These are phyloP conservation scores for Leccinum subrobustum DNA, from an alignment of 1,284 basidiomycete species.

Conservation along the genomic window DNA sequence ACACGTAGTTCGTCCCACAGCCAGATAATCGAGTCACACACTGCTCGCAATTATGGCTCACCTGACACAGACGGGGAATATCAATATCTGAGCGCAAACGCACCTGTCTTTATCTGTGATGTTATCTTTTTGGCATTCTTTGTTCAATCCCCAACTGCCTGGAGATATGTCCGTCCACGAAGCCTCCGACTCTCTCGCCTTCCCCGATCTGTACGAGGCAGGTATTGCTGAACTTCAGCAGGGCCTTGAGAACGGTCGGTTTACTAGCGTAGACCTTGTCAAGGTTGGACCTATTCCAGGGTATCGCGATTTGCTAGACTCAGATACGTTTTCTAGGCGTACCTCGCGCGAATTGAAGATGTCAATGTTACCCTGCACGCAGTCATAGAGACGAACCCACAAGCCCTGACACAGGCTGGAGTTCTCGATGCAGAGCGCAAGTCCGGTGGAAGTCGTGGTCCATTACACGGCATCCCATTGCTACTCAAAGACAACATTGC, in stretches of 20 bases:
- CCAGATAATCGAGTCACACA: neutral
- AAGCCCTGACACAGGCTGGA: conserved; percentile 53
- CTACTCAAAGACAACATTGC: conserved; percentile 42
- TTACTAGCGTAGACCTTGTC: conserved; percentile 33
- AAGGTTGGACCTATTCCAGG: conserved; percentile 21
- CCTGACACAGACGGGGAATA: conserved; percentile 5
- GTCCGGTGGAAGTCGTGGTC: conserved; percentile 45
- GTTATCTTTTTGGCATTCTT: conserved; percentile 6
- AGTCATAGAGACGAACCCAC: conserved; percentile 63
- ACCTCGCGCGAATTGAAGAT: conserved; percentile 68
- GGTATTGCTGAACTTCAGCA: conserved; percentile 31
- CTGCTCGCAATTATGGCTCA: neutral
- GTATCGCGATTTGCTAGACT: neutral
- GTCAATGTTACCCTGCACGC: conserved; percentile 66
- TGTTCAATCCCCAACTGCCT: conserved; percentile 7
- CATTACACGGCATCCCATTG: conserved; percentile 69
- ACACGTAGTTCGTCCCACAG: conserved; percentile 5
- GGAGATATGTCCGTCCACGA: conserved; percentile 13
- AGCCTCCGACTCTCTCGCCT: neutral
- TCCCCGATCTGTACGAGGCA: conserved; percentile 33
- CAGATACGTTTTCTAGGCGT: conserved; percentile 44
- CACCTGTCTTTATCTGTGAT: neutral
- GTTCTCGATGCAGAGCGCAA: conserved; percentile 55
- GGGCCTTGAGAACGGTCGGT: conserved; percentile 28
- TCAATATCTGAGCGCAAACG: conserved; percentile 4